A percentile compares a stretch with the other conserved stretches of the same genome.
These are phyloP conservation scores for Yamadazyma triangularis DNA, from an alignment of 1,139 yeast species.

Conservation along the genomic window DNA sequence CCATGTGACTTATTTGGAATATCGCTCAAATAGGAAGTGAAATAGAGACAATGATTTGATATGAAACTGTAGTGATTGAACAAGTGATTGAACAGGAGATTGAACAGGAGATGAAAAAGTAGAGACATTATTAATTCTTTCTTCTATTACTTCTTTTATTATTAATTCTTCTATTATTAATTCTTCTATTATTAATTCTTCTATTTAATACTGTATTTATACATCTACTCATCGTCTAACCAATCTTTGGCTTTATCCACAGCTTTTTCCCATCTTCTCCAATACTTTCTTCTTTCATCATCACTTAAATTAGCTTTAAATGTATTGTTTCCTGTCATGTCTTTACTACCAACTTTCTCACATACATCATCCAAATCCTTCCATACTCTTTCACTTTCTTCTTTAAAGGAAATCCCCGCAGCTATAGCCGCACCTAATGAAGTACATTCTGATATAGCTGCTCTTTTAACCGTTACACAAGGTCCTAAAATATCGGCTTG, in stretches of 20 bases:
- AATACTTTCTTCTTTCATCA: conserved; percentile 55
- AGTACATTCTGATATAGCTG: conserved; percentile 84
- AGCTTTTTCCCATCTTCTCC: conserved; percentile 82
- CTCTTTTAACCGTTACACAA: conserved; percentile 78
- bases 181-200: too few relatives aligned
- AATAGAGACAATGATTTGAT: too few relatives aligned
- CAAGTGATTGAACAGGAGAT: too few relatives aligned
- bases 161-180: conserved; percentile 7
- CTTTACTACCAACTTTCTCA: conserved; percentile 31
- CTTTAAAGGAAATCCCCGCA: conserved; percentile 71
- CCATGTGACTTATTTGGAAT: too few relatives aligned
- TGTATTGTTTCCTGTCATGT: conserved; percentile 27
- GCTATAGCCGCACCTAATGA: conserved; percentile 97
- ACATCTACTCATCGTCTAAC: conserved; percentile 42
- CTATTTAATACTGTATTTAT: background rate
- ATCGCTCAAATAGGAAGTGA: too few relatives aligned
- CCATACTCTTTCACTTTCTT: conserved; percentile 68
- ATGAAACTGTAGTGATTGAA: too few relatives aligned
- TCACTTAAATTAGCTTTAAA: conserved; percentile 61
- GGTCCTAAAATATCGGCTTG: conserved; percentile 89
- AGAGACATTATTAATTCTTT: too few relatives aligned
- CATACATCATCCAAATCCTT: conserved; percentile 62
- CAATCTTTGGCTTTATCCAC: conserved; percentile 75
- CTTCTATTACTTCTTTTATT: background rate
- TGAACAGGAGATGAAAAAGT: too few relatives aligned